Evolutionary conservation across 305 asterid genomes (phyloP).

Genomic region (Stenogyne calaminthoides): DNA sequence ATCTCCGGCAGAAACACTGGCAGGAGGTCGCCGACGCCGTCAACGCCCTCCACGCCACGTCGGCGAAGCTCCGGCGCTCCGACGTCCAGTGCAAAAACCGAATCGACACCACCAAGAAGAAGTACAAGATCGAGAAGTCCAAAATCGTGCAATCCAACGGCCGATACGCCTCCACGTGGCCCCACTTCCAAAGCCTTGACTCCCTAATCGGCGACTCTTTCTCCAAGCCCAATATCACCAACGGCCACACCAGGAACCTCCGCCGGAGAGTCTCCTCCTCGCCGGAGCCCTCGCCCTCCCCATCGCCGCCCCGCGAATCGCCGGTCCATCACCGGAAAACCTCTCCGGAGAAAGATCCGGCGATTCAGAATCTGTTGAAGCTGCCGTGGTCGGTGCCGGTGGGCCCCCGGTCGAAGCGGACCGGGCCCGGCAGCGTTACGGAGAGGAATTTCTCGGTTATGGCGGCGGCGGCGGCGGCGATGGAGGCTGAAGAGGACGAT

Average conservation of each 20-base stretch:
- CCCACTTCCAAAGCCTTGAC: constrained; percentile 68
- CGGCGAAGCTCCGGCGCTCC: constrained; percentile 67
- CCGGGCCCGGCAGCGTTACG: constrained; percentile 48
- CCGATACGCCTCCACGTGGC: constrained; percentile 65
- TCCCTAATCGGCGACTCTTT: constrained; percentile 63
- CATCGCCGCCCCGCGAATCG: constrained; percentile 41
- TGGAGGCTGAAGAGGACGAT: constrained; percentile 55
- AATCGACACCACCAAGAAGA: constrained; percentile 88
- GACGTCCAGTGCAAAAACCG: constrained; percentile 95
- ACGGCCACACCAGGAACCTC: constrained; percentile 35
- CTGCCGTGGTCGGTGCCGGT: constrained; percentile 68
- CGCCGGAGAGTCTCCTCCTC: constrained; percentile 41
- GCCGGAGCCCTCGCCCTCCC: constrained; percentile 49
- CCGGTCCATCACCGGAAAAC: constrained; percentile 28
- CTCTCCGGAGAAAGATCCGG: constrained; percentile 35
- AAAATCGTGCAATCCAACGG: constrained; percentile 57
- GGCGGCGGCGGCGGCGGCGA: constrained; percentile 76
- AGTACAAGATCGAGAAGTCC: constrained; percentile 78
- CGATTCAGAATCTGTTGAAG: constrained; percentile 22
- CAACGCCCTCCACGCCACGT: constrained; percentile 68
- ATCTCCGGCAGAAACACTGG: constrained; percentile 92
- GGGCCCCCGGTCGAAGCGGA: constrained; percentile 73
- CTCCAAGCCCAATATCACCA: constrained; percentile 29
- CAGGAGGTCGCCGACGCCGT: constrained; percentile 87
- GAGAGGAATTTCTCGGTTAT: constrained; percentile 70